These are phyloP conservation scores for Trichophyton rubrum DNA, from an alignment of 2,329 filamentous ascomycete species.

Conservation along the genomic window DNA sequence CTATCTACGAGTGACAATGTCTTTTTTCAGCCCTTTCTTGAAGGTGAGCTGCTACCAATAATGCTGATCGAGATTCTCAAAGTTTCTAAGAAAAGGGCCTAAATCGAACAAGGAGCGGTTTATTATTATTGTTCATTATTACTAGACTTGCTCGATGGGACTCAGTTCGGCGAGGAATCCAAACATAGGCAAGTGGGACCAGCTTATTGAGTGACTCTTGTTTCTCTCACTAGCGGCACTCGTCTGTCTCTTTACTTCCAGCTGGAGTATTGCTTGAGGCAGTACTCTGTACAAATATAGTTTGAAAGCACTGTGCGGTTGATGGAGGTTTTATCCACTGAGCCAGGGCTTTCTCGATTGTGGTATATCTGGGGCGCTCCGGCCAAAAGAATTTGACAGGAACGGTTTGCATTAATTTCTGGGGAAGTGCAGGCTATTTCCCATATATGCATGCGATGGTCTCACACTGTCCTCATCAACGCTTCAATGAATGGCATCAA, in stretches of 20 bases:
- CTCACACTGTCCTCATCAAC: too few relatives aligned
- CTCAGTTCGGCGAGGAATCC: not conserved
- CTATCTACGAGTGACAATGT: not conserved
- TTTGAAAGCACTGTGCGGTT: not conserved
- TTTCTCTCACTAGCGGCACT: not conserved
- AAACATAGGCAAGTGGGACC: not conserved
- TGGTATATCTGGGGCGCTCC: too few relatives aligned
- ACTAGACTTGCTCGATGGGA: not conserved
- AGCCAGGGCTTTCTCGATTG: too few relatives aligned
- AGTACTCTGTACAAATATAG: not conserved
- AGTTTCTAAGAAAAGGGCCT: not conserved
- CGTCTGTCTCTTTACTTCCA: not conserved
- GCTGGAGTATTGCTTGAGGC: not conserved
- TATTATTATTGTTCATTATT: not conserved
- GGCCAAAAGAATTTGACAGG: too few relatives aligned
- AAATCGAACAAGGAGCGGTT: not conserved
- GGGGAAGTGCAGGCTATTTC: too few relatives aligned
- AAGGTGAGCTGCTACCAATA: not conserved
- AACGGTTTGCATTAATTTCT: too few relatives aligned
- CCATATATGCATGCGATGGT: too few relatives aligned
- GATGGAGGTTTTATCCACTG: too few relatives aligned
- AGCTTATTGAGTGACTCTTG: not conserved
- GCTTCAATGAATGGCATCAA: too few relatives aligned
- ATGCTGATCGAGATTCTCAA: not conserved
- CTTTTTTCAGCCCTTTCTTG: not conserved